Base-by-base conservation (phyloP, 345 rosid genomes). In the Eucalyptus coolabah region DNA sequence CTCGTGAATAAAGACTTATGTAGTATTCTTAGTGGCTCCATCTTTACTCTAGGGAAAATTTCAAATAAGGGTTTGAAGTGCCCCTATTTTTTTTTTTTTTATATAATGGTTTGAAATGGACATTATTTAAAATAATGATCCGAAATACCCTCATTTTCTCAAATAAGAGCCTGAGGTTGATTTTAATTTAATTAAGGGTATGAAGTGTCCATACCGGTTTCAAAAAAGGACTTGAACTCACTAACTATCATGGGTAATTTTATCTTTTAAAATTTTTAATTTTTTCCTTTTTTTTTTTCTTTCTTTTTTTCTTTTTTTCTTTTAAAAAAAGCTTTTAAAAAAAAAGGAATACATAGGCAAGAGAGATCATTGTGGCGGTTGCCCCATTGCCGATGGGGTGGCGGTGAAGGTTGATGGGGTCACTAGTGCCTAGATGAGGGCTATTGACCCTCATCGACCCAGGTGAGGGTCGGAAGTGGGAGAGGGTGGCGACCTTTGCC, bases 391-490 rank as follows among this genome's bases (percentile, higher is more conserved):
- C 2, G 2, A 50, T 50, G 54, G 54, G 54, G 54, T 1, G 3
- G 19, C 0, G 8, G 19, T 0, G 8, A 50, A 3, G 8, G 2
- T 50, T 0, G 1, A 50, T 0, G 16, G 0, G 54, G 18, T 50
- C 2, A 1, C 21, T 0, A 5, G 1, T 50, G 54, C 54, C 54
- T 50, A 50, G 8, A 50, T 0, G 4, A 50, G 54, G 54, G 54
- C 0, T 6, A 2, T 21, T 6, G 21, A 50, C 54, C 54, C 54
- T 17, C 54, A 50, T 3, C 3, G 53, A 17, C 53, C 0, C 1
- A 50, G 54, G 21, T 16, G 8, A 50, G 54, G 54, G 21, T 50
- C 4, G 0, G 8, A 50, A 50, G 54, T 0, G 1, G 4, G 54
- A 50, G 19, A 50, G 21, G 54, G 2, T 2, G 0, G 19, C 1